Conservation (phyloP, 371 early-diverging fungal species). For the Mucor sp. region DNA sequence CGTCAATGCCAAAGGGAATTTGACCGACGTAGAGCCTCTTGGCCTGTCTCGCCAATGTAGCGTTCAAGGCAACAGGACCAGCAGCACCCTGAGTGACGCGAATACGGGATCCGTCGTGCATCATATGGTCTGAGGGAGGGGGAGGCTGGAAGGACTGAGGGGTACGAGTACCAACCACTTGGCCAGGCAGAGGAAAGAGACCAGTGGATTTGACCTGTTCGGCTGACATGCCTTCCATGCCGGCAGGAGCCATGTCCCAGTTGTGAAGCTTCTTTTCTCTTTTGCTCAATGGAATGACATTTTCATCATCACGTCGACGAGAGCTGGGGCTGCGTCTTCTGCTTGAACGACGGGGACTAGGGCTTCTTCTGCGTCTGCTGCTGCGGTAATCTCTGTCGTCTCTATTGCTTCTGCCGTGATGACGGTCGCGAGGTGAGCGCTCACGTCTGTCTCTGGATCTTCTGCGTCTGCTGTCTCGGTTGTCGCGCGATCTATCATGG, state of each 20-base stretch:
- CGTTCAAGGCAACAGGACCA: slow-evolving; percentile 44
- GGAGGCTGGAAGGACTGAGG: slow-evolving; percentile 57
- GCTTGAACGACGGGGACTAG: slow-evolving; percentile 42
- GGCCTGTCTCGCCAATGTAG: slow-evolving; percentile 65
- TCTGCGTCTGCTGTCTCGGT: slow-evolving; percentile 39
- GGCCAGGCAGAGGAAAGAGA: slow-evolving; percentile 91
- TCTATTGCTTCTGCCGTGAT: slow-evolving; percentile 21
- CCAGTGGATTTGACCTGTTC: slow-evolving; percentile 92
- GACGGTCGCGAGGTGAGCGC: slow-evolving; percentile 37
- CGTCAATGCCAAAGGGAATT: slow-evolving; percentile 81
- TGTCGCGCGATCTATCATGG: slow-evolving; percentile 47
- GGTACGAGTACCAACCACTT: slow-evolving; percentile 70
- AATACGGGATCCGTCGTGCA: slow-evolving; percentile 39
- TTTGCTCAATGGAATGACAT: slow-evolving; percentile 76
- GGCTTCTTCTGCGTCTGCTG: slow-evolving; percentile 35
- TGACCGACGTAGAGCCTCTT: slow-evolving; percentile 92
- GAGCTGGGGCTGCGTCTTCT: slow-evolving; percentile 48
- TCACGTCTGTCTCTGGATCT: slow-evolving; percentile 42
- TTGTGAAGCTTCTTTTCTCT: slow-evolving; percentile 78
- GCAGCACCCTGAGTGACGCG: slow-evolving; percentile 46
- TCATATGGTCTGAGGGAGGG: slow-evolving; percentile 18
- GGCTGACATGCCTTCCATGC: slow-evolving; percentile 89
- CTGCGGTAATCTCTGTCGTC: slow-evolving; percentile 42
- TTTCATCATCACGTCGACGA: slow-evolving; percentile 53
- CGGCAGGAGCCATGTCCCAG: slow-evolving; percentile 95